Evolutionary conservation across 805 yeast species (phyloP), one percentile per base, ranked within the genome.

Genomic region (Priceomyces haplophilus): DNA sequence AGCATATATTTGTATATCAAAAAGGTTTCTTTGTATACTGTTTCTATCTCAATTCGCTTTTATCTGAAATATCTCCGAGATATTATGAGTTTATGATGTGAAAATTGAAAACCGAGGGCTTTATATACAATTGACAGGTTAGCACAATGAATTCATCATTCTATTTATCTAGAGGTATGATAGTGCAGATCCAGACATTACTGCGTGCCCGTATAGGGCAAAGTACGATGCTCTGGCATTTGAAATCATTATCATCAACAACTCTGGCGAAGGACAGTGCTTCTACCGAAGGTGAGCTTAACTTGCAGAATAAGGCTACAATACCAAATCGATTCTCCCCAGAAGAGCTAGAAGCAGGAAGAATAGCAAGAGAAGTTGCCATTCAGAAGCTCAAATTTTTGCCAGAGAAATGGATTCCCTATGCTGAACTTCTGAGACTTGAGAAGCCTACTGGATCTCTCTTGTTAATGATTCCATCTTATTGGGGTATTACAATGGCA

Each of bases 401-500:
- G 18, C 98, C 99, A 0, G 72, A 69, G 33, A 73, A 73, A 43
- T 72, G 82, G 80, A 82, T 87, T 35, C 98, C 99, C 0, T 93
- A 89, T 59, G 95, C 96, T 34, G 95, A 88, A 56, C 69, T 93
- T 42, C 83, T 89, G 85, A 73, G 99, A 42, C 63, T 91, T 42
- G 99, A 93, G 58, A 88, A 88, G 53, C 99, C 99, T 0, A 95
- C 86, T n/a, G 99, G 99, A 0, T 86, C 97, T 0, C 80, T 88
- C 75, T 69, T 91, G 20, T 67, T 93, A 33, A 79, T 79, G 46
- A 70, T 88, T 37, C 99, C 99, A 0, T 83, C 96, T 40, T 78
- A 88, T 35, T 93, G 98, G 98, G 85, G 96, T 8, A 84, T 93
- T 42, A 73, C 91, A 0, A 84, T 90, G 82, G 97, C 97, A 0